phyloP scores from a whole-genome alignment of 805 yeast species.

The Cyberlindnera amylophila region DNA sequence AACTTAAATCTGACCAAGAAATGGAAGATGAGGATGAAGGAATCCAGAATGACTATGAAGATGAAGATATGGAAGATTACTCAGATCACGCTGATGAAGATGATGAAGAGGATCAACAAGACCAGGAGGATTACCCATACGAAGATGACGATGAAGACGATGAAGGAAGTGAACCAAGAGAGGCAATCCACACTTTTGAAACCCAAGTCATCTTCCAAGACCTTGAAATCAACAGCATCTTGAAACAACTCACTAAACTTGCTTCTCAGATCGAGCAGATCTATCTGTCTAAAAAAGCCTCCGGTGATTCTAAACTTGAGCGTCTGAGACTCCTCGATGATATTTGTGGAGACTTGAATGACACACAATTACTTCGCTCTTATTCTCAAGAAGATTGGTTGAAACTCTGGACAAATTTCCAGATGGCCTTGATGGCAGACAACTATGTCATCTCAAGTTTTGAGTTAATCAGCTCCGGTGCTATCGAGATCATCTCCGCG shows the following conservation, averaged over 20 bases:
- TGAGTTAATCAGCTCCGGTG: conserved; percentile 69
- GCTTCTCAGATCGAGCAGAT: conserved; percentile 29
- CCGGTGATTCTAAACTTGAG: conserved; percentile 23
- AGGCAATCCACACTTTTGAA: neutral
- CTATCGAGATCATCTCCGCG: conserved; percentile 41
- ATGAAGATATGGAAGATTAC: neutral
- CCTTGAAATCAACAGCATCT: conserved; percentile 3
- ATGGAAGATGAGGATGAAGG: neutral
- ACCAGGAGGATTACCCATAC: conserved; percentile 4
- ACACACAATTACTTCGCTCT: conserved; percentile 2
- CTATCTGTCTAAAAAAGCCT: conserved; percentile 27
- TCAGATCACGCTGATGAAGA: conserved; percentile 20
- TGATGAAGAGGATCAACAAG: conserved; percentile 4
- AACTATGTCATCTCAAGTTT: conserved; percentile 54
- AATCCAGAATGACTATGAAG: conserved; percentile 17
- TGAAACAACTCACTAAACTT: conserved; percentile 12
- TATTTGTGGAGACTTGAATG: conserved; percentile 17
- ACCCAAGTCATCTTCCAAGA: conserved; percentile 8
- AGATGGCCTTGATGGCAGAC: conserved; percentile 31
- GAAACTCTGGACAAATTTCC: conserved; percentile 37
- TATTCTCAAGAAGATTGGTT: conserved; percentile 30
- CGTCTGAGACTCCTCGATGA: conserved; percentile 30
- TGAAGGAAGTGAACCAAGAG: conserved; percentile 14
- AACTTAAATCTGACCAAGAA: conserved; percentile 1
- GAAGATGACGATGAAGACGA: conserved; percentile 26